Percentiles rank a stretch among this genome's conserved stretches.
Evolutionary conservation across 2,329 filamentous ascomycete genomes (phyloP).

Genomic region (Aspergillus piperis): DNA sequence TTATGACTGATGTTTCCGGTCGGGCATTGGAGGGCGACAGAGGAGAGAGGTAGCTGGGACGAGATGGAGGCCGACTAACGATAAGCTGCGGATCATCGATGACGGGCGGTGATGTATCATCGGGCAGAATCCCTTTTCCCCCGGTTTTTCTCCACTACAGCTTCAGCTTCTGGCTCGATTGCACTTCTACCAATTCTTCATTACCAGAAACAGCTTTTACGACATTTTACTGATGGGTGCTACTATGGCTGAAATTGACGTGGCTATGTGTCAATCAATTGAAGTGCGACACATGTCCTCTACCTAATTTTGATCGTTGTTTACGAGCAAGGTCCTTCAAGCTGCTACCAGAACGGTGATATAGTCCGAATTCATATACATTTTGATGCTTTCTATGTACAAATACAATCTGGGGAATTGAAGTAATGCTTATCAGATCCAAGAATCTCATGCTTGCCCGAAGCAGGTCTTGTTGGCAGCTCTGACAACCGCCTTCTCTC

Average conservation of each 20-base stretch:
- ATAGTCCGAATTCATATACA: not conserved
- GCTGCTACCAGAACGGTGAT: not conserved
- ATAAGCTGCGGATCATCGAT: not conserved
- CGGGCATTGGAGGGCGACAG: slow-evolving; percentile 34
- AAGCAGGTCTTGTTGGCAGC: slow-evolving; percentile 59
- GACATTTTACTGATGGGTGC: too few relatives aligned
- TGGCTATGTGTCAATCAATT: too few relatives aligned
- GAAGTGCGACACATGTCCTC: too few relatives aligned
- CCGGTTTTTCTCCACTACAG: not conserved
- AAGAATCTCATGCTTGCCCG: slow-evolving; percentile 14
- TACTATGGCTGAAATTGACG: too few relatives aligned
- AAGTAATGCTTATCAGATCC: not conserved
- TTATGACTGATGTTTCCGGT: slow-evolving; percentile 29
- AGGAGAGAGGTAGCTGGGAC: not conserved
- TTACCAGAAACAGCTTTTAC: too few relatives aligned
- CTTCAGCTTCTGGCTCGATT: not conserved
- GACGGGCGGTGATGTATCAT: not conserved
- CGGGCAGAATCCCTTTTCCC: not conserved
- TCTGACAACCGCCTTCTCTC: slow-evolving; percentile 55
- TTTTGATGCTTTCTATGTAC: not conserved
- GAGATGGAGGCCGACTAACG: not conserved
- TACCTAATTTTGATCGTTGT: too few relatives aligned
- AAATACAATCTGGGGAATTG: not conserved
- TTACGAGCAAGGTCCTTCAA: too few relatives aligned
- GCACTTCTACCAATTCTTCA: too few relatives aligned